Conservation (phyloP, 306 rosid genomes). For the Pterocarpus santalinus region DNA sequence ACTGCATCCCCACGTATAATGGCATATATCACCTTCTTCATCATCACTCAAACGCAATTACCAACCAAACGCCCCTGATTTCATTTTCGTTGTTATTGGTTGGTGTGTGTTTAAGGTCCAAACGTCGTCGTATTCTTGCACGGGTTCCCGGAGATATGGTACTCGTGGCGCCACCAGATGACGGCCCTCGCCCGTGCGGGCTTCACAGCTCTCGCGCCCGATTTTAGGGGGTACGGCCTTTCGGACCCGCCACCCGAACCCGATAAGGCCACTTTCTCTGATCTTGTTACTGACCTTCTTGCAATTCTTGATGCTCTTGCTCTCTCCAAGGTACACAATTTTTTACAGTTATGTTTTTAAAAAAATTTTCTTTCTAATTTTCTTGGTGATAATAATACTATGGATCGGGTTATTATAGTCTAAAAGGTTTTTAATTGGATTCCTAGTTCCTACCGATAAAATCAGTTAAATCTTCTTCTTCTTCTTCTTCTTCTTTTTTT, state of each 20-base stretch:
- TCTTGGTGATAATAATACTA: too few species aligned
- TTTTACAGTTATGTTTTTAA: too few species aligned
- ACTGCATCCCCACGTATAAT: too few species aligned
- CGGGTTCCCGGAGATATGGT: constrained; percentile 94
- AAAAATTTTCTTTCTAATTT: too few species aligned
- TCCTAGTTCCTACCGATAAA: too few species aligned
- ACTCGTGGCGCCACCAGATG: constrained; percentile 95
- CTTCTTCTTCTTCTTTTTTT: too few species aligned
- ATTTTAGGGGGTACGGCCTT: constrained; percentile 79
- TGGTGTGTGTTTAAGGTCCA: constrained; percentile 49
- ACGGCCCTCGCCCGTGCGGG: constrained; percentile 65
- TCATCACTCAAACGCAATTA: too few species aligned
- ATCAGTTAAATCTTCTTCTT: too few species aligned
- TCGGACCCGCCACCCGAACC: constrained; percentile 69
- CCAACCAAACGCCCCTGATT: too few species aligned
- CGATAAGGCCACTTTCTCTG: constrained; percentile 49
- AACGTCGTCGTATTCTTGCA: constrained; percentile 77
- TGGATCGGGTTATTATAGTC: too few species aligned
- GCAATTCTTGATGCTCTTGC: constrained; percentile 59
- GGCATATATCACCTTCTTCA: too few species aligned
- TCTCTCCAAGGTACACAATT: constrained; percentile 60
- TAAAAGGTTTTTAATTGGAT: too few species aligned
- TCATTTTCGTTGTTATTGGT: background rate
- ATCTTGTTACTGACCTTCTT: constrained; percentile 62
- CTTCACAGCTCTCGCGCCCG: constrained; percentile 74